Conservation (phyloP, 768 basidiomycete species). For the Cyclocybe aegerita region DNA sequence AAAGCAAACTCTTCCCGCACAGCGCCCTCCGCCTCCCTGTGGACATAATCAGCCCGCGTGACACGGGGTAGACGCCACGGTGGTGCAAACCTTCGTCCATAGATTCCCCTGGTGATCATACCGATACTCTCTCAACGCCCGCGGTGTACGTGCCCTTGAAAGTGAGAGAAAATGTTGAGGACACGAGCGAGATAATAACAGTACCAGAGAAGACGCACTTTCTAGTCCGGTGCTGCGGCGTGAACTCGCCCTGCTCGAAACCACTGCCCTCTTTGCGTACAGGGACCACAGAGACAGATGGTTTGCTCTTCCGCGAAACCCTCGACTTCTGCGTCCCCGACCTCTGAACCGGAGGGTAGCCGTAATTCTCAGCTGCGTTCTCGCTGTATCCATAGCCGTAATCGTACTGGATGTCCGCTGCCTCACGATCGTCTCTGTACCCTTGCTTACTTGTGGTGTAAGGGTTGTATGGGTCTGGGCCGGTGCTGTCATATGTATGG, state of each 20-base stretch:
- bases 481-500: conserved; percentile 53
- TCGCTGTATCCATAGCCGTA: conserved; percentile 15
- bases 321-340: conserved; percentile 16
- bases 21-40: conserved; percentile 62
- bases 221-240: conserved; percentile 27
- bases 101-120: conserved; percentile 58
- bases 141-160: conserved; percentile 30
- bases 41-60: not conserved
- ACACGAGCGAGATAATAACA: not conserved
- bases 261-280: conserved; percentile 32
- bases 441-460: conserved; percentile 20
- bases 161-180: not conserved
- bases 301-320: conserved; percentile 12
- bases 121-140: conserved; percentile 50
- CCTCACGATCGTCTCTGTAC: conserved; percentile 38
- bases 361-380: conserved; percentile 14
- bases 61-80: not conserved
- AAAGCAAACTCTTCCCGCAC: conserved; percentile 70
- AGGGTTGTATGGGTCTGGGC: conserved; percentile 31
- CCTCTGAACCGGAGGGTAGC: conserved; percentile 25
- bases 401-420: conserved; percentile 11
- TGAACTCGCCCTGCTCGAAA: conserved; percentile 43
- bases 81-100: conserved; percentile 59
- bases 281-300: conserved; percentile 14
- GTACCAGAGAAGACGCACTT: conserved; percentile 13